A percentile compares a stretch with the other conserved stretches of the same genome.
Conservation (phyloP, 2,329 filamentous ascomycete genomes). For the Neofusicoccum kwambonambiense region DNA sequence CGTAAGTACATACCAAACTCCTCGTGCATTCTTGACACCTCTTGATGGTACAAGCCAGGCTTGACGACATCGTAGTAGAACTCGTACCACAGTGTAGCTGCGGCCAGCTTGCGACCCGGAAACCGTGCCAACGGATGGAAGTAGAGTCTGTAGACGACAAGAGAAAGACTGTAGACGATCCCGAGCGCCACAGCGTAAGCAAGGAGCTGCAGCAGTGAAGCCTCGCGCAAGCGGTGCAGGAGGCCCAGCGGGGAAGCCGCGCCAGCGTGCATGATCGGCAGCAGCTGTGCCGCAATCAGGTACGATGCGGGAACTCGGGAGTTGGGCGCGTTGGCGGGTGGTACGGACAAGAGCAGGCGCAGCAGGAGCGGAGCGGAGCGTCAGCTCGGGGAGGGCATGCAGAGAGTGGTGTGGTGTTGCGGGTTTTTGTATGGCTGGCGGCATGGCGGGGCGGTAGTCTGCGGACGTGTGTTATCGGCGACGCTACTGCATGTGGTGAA, state of each 20-base stretch:
- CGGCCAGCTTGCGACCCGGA: conserved; percentile 22
- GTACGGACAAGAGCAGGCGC: neutral
- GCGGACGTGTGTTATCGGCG: neutral
- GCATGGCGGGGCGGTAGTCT: neutral
- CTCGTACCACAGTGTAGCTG: conserved; percentile 22
- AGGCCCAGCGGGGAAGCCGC: neutral
- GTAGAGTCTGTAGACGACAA: neutral
- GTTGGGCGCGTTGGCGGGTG: neutral
- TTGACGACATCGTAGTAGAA: conserved; percentile 22
- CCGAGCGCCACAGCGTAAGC: neutral
- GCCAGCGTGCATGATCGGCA: neutral
- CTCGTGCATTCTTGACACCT: conserved; percentile 21
- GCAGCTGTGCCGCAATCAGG: neutral
- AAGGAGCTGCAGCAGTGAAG: neutral
- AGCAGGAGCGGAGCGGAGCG: neutral
- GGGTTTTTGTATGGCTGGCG: neutral
- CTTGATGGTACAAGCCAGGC: conserved; percentile 13
- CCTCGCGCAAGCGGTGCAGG: neutral
- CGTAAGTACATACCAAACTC: conserved; percentile 20
- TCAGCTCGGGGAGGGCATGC: neutral
- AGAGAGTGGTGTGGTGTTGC: neutral
- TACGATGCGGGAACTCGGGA: neutral
- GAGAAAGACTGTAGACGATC: neutral
- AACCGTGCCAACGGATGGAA: conserved; percentile 7
- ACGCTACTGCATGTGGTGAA: conserved; percentile 9